These are phyloP conservation scores for Tausonia pullulans DNA, from an alignment of 1,284 basidiomycete genomes.

Conservation along the genomic window DNA sequence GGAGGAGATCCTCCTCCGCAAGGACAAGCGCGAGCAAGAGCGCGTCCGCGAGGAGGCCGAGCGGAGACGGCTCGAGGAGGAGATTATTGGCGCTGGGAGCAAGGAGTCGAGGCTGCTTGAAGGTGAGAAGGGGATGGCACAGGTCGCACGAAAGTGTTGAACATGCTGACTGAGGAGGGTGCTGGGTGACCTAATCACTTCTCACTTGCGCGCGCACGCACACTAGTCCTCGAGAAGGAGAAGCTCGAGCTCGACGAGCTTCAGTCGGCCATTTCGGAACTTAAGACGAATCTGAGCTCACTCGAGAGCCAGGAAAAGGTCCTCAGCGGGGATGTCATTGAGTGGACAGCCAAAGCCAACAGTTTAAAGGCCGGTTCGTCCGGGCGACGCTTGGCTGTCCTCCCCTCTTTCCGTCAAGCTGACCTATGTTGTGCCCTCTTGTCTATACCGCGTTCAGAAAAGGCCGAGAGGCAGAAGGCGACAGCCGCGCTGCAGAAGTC, in stretches of 20 bases:
- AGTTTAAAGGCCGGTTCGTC: slow-evolving; percentile 3
- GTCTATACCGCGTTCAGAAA: slow-evolving; percentile 41
- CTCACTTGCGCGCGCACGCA: too few relatives aligned
- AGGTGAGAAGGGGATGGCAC: slow-evolving; percentile 20
- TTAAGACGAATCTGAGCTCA: slow-evolving; percentile 12
- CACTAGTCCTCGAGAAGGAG: slow-evolving; percentile 14
- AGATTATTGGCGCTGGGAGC: slow-evolving; percentile 22
- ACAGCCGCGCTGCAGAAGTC: slow-evolving; percentile 49
- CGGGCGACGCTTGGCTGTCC: not conserved
- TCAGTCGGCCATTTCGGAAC: slow-evolving; percentile 7
- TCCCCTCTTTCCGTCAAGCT: slow-evolving; percentile 4
- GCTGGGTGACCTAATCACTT: not conserved
- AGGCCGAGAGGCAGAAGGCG: slow-evolving; percentile 51
- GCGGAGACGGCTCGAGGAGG: slow-evolving; percentile 28
- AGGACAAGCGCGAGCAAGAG: slow-evolving; percentile 25
- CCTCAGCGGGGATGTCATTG: slow-evolving; percentile 7
- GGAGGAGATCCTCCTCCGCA: slow-evolving; percentile 26
- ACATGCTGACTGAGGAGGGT: not conserved
- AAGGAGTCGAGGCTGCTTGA: slow-evolving; percentile 31
- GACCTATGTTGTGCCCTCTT: slow-evolving; percentile 20
- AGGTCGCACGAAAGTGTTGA: not conserved
- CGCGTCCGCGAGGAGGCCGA: slow-evolving; percentile 21
- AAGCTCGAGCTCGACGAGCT: slow-evolving; percentile 8
- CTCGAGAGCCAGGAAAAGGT: slow-evolving; percentile 11
- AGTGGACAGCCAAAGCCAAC: slow-evolving; percentile 10